Percentiles rank a stretch among this genome's conserved stretches.
Conservation (phyloP, 352 stramenopile genomes). For the Pythium graminicola region DNA sequence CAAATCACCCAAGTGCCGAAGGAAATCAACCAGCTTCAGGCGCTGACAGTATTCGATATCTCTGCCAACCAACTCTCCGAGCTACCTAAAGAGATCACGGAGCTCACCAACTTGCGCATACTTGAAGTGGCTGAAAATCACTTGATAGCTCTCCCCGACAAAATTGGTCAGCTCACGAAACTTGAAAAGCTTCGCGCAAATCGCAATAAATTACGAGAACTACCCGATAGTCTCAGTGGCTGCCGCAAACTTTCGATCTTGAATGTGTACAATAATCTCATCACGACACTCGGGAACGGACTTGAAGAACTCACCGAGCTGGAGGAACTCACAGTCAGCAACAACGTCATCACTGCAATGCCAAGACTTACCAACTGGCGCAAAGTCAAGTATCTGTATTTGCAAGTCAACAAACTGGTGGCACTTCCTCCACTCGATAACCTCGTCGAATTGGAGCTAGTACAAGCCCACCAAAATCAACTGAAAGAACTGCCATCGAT, state of each 20-base stretch:
- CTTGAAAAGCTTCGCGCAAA: constrained; percentile 51
- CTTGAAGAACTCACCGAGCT: constrained; percentile 50
- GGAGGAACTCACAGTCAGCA: constrained; percentile 68
- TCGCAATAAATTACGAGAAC: constrained; percentile 40
- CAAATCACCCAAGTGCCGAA: constrained; percentile 47
- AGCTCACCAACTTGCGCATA: constrained; percentile 40
- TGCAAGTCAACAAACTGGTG: constrained; percentile 52
- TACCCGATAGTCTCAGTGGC: constrained; percentile 43
- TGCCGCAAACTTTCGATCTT: constrained; percentile 49
- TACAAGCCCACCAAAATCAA: constrained; percentile 58
- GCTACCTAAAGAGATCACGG: constrained; percentile 39
- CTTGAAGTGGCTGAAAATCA: constrained; percentile 57
- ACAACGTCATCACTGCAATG: constrained; percentile 41
- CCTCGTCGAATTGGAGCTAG: constrained; percentile 52
- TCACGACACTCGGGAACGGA: constrained; percentile 38
- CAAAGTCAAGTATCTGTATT: constrained; percentile 46
- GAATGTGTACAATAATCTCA: constrained; percentile 77
- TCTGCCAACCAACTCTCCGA: constrained; percentile 57
- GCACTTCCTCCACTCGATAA: constrained; percentile 37
- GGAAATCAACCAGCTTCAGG: constrained; percentile 44
- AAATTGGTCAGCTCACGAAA: constrained; percentile 40
- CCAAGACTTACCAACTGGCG: constrained; percentile 41
- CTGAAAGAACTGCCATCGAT: constrained; percentile 54
- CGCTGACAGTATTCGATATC: constrained; percentile 40
- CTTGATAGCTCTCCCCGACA: constrained; percentile 38